phyloP scores from a whole-genome alignment of 768 basidiomycete genomes.

The Leucosporidium yakuticum region DNA sequence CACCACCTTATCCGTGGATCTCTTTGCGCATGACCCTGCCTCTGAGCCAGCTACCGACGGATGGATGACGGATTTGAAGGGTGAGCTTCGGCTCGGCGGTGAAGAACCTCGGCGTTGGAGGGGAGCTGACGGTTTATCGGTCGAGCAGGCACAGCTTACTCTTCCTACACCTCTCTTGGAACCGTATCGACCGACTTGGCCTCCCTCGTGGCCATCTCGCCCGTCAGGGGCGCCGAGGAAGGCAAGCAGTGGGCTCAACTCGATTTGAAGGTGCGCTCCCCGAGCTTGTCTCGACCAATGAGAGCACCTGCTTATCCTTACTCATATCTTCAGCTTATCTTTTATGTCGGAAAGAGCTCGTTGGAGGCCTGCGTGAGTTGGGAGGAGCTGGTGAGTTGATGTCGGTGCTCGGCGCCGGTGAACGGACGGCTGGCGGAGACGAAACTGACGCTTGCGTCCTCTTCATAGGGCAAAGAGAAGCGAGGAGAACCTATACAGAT shows the following conservation, averaged over 20 bases:
- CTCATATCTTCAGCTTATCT: background rate
- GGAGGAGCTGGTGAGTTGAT: constrained; percentile 1
- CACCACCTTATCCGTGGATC: background rate
- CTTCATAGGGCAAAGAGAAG: too few species aligned
- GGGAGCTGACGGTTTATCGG: background rate
- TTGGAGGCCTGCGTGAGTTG: constrained; percentile 12
- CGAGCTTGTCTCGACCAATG: too few species aligned
- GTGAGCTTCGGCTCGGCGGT: background rate
- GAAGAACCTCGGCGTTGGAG: background rate
- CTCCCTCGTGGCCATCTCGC: background rate
- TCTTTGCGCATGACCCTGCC: background rate
- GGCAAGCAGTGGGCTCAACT: constrained; percentile 9
- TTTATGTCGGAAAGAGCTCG: constrained; percentile 6
- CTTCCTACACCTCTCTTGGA: background rate
- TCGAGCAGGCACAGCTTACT: background rate
- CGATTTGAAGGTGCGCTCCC: constrained; percentile 1
- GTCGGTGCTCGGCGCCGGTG: too few species aligned
- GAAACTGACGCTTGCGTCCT: too few species aligned
- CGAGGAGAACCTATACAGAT: too few species aligned
- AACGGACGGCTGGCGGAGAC: too few species aligned
- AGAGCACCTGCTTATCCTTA: background rate
- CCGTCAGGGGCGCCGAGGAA: background rate
- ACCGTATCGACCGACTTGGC: constrained; percentile 2
- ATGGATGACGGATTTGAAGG: constrained; percentile 11
- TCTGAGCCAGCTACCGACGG: background rate